Base-by-base conservation (phyloP, 2,329 filamentous ascomycete species). In the Fusarium avenaceum region DNA sequence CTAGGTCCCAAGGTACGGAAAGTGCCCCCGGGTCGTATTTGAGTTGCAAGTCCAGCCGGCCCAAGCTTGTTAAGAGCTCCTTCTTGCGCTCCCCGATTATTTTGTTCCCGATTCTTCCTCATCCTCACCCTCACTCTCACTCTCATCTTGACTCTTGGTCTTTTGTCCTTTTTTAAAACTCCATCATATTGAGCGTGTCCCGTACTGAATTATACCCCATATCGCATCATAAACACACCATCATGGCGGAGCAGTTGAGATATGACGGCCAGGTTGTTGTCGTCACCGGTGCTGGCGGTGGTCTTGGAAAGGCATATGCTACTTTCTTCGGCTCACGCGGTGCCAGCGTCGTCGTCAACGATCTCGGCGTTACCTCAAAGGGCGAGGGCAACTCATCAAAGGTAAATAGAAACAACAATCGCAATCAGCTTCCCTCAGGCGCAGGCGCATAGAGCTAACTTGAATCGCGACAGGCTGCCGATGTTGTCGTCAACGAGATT, bases 261-360 rank as follows among this genome's bases (percentile, higher is more conserved):
- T 96, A 89, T 80, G 93, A 96, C 81, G 90, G 89, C 81, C 92
- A 94, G 83, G 92, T 92, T 73, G 90, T 93, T 76, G 91, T 95
- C 74, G 90, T 95, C 73, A 95, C 92, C 56, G 92, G 92, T 73
- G 92, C 92, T 63, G 92, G 92, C 70, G 92, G 91, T 78, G 92
- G 92, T 68, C 83, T 95, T 60, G 92, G 92, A 74, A 92, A 90
- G 80, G 90, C 90, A 76, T 97, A 91, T 79, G 94, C 96, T 72
- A 84, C 90, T 63, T 98, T 97, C 85, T 98, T 97, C 78, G 96
- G 88, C 60, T 94, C 92, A 57, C 89, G 95, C 77, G 96, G 96
- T 76, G 96, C 94, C 73, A 96, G 91, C 80, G 92, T 97, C 74
- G 95, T 99, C 47, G 96, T 99, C 75, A 99, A 99, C 80, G 96